Base-by-base conservation (phyloP, 768 basidiomycete species). In the Collybiopsis confluens region DNA sequence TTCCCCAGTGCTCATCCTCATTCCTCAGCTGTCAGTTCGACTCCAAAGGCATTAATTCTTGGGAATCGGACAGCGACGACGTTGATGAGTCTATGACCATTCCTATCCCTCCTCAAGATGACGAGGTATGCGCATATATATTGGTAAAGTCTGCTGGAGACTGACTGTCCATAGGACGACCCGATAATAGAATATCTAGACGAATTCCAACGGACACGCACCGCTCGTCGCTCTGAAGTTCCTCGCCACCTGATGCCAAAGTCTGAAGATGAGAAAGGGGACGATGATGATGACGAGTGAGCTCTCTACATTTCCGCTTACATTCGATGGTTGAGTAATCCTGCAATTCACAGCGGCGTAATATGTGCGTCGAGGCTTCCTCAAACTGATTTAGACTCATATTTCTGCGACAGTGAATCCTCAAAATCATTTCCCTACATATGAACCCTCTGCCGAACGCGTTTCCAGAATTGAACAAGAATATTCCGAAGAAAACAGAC, bases 141-240 rank as follows among this genome's bases (percentile, higher is more conserved):
- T 42, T 15, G 10, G 3, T 37, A 24, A 4, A 18, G 18, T 28
- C 26, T 21, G 18, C 11, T 15, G 8, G 18, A 36, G 7, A 45
- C 26, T 38, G 7, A 21, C 10, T 27, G 18, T 23, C 2, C 48
- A 1, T 54, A 90, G 83, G 76, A 83, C 53, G 90, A 93, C 59
- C 89, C 90, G 10, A 70, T 92, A 27, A 75, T 92, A 4, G 92
- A 93, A 65, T 92, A 92, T 55, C 83, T 87, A 63, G 92, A 94
- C 58, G 92, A 93, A 62, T 91, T 90, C 63, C 91, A 91, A 33
- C 82, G 92, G n/a, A 60, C 81, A 36, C 74, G 90, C 55, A 88
- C 79, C 1, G 81, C 79, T 16, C 77, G 75, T 47, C 78, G 79
- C 9, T 92, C 91, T 11, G 88, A 93, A 62, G 79, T 93, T 1